Conservation (phyloP, 2,329 filamentous ascomycete genomes). For the Colletotrichum spinosum region DNA sequence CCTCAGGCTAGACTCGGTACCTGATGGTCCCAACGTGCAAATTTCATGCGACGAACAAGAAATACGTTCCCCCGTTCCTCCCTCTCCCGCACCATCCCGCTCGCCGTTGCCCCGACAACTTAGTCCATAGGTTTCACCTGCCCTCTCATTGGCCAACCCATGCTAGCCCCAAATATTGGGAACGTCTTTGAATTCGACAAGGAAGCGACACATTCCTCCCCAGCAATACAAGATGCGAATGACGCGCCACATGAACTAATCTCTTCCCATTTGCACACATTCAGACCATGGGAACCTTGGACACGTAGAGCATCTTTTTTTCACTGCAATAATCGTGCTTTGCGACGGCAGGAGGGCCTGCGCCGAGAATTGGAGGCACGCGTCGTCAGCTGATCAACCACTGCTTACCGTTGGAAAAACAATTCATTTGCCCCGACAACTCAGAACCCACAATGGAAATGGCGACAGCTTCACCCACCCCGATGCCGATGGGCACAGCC, state of each 20-base stretch:
- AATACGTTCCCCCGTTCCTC: conserved; percentile 24
- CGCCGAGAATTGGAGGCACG: conserved; percentile 31
- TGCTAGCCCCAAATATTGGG: conserved; percentile 38
- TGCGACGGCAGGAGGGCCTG: conserved; percentile 13
- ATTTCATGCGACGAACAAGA: conserved; percentile 21
- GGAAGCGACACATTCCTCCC: conserved; percentile 37
- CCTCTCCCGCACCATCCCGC: conserved; percentile 9
- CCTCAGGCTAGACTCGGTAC: conserved; percentile 14
- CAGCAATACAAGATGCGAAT: conserved; percentile 35
- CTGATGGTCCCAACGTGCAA: background rate
- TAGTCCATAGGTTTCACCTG: background rate
- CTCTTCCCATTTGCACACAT: conserved; percentile 47
- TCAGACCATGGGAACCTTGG: conserved; percentile 51
- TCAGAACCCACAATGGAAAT: conserved; percentile 47
- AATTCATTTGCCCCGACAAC: conserved; percentile 11
- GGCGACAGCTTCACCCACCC: conserved; percentile 67
- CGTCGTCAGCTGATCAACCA: conserved; percentile 16
- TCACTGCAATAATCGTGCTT: conserved; percentile 38
- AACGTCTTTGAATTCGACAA: conserved; percentile 34
- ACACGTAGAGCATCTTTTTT: conserved; percentile 55
- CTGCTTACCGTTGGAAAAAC: conserved; percentile 27
- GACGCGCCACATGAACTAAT: conserved; percentile 52
- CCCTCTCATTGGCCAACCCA: conserved; percentile 35
- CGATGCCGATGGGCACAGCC: conserved; percentile 62
- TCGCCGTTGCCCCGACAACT: conserved; percentile 43